Conservation (phyloP, 371 early-diverging fungal species). For the Mucor racemosus region DNA sequence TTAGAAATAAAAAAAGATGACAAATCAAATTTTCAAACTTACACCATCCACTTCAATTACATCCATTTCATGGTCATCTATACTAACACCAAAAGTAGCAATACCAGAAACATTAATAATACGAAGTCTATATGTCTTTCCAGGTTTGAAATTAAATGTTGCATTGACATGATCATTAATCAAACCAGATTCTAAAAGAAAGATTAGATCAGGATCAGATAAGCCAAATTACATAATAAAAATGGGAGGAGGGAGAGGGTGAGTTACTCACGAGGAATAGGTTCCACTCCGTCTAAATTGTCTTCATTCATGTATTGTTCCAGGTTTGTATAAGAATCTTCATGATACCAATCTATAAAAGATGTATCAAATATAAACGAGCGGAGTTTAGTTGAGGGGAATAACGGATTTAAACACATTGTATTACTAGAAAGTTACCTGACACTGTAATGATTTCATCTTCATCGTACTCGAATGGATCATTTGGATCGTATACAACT, state of each 20-base stretch:
- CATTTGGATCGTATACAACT: constrained; percentile 62
- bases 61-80: constrained; percentile 75
- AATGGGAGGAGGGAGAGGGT: neutral
- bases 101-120: constrained; percentile 71
- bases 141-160: constrained; percentile 27
- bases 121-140: constrained; percentile 41
- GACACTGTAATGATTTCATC: constrained; percentile 65
- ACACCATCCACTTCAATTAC: constrained; percentile 83
- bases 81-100: constrained; percentile 65
- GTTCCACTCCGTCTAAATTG: constrained; percentile 66
- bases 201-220: neutral
- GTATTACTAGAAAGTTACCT: constrained; percentile 19
- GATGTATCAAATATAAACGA: neutral
- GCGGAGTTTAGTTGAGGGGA: constrained; percentile 5
- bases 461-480: constrained; percentile 66
- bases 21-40: constrained; percentile 7
- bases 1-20: neutral
- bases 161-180: constrained; percentile 48
- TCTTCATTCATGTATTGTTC: constrained; percentile 49
- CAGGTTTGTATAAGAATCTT: constrained; percentile 42
- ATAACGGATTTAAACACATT: neutral
- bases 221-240: neutral
- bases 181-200: constrained; percentile 47
- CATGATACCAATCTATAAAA: constrained; percentile 65
- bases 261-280: constrained; percentile 50